These are phyloP conservation scores for Exophiala lecanii-corni DNA, from an alignment of 2,329 filamentous ascomycete genomes.

Conservation along the genomic window DNA sequence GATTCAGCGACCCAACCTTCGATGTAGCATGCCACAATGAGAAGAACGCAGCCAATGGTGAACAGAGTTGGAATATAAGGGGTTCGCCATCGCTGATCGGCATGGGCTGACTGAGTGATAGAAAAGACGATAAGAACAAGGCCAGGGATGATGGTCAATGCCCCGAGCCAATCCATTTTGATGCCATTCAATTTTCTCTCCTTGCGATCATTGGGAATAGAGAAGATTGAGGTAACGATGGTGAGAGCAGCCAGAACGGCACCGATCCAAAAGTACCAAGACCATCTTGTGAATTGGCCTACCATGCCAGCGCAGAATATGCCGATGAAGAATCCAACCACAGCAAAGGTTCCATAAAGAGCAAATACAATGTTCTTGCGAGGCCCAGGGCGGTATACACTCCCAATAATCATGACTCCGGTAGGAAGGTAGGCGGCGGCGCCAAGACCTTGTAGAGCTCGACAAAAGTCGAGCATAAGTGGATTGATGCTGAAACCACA, in stretches of 20 bases:
- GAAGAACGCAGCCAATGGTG: constrained; percentile 56
- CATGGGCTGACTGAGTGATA: constrained; percentile 67
- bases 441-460: constrained; percentile 69
- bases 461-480: constrained; percentile 67
- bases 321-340: constrained; percentile 49
- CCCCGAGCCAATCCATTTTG: constrained; percentile 67
- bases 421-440: constrained; percentile 67
- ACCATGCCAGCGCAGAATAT: constrained; percentile 62
- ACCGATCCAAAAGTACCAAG: constrained; percentile 67
- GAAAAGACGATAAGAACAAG: constrained; percentile 69
- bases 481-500: constrained; percentile 65
- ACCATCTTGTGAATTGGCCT: constrained; percentile 53
- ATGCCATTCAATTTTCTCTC: constrained; percentile 37
- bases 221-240: constrained; percentile 41
- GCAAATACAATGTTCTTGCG: constrained; percentile 65
- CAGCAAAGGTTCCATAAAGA: constrained; percentile 51
- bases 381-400: constrained; percentile 61
- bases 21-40: constrained; percentile 61
- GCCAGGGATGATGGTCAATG: constrained; percentile 57
- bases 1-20: constrained; percentile 66
- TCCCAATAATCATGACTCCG: constrained; percentile 62
- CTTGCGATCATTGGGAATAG: constrained; percentile 46
- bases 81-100: constrained; percentile 65
- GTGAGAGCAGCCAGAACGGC: constrained; percentile 49
- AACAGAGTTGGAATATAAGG: constrained; percentile 67